A percentile compares a stretch with the other conserved stretches of the same genome.
Evolutionary conservation across 345 rosid genomes (phyloP).

Genomic region (Raphanus raphanistrum): DNA sequence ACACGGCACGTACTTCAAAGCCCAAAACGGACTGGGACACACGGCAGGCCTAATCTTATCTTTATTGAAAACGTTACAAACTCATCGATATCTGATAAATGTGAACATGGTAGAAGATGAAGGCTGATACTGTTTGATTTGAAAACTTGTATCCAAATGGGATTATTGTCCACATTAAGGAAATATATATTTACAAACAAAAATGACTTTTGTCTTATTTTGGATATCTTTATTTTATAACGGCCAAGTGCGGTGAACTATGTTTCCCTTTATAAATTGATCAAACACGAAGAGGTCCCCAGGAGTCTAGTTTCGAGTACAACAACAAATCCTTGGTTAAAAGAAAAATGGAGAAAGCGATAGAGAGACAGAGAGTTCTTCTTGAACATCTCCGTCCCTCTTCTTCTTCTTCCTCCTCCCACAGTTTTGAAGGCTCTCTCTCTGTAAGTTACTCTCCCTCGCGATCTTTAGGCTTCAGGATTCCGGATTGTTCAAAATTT

Average conservation of each 20-base stretch:
- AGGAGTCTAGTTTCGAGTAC: constrained; percentile 19
- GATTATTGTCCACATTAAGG: not conserved
- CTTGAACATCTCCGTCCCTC: constrained; percentile 83
- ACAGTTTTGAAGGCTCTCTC: constrained; percentile 54
- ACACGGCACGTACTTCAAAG: constrained; percentile 38
- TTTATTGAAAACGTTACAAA: not conserved
- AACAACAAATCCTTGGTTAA: constrained; percentile 8
- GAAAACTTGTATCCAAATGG: not conserved
- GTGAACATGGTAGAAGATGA: not conserved
- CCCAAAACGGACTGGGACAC: constrained; percentile 28
- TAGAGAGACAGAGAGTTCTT: constrained; percentile 78
- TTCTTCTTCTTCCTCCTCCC: constrained; percentile 48
- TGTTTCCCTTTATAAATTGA: constrained; percentile 23
- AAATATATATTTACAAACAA: not conserved
- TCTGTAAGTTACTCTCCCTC: constrained; percentile 50
- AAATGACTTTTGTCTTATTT: not conserved
- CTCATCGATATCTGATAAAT: not conserved
- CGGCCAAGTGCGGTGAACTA: constrained; percentile 15
- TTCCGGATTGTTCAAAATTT: not conserved
- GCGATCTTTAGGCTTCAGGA: not conserved
- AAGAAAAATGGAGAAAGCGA: constrained; percentile 73
- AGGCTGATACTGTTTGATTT: constrained; percentile 14
- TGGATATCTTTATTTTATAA: not conserved
- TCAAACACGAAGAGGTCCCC: not conserved
- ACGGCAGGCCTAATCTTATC: constrained; percentile 38